Conservation (phyloP, 108 stramenopile genomes). For the Fistulifera solaris region DNA sequence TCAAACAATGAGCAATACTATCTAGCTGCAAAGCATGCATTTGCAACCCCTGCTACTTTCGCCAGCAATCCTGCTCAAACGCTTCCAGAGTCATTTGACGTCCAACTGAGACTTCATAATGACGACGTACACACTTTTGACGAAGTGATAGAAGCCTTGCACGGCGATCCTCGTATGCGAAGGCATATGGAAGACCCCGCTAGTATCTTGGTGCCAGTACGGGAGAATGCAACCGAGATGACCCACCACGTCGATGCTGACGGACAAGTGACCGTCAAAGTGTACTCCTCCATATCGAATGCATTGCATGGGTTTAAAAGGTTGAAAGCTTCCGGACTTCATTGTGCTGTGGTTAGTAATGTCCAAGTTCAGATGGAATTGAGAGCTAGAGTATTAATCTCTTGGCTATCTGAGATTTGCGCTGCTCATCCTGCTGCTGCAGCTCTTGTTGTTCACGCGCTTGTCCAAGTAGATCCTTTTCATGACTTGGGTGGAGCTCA, state of each 20-base stretch:
- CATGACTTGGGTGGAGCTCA: constrained; percentile 55
- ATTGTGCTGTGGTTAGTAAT: constrained; percentile 63
- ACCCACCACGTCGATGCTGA: constrained; percentile 78
- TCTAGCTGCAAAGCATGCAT: constrained; percentile 2
- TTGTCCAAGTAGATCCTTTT: constrained; percentile 59
- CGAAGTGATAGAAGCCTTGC: constrained; percentile 83
- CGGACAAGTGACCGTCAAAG: constrained; percentile 69
- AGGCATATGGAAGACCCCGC: constrained; percentile 13
- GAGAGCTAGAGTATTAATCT: constrained; percentile 50
- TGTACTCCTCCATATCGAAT: constrained; percentile 36
- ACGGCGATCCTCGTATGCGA: constrained; percentile 7
- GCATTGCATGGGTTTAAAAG: constrained; percentile 61
- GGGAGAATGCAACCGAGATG: constrained; percentile 41
- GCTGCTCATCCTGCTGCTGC: constrained; percentile 72
- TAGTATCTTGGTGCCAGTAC: constrained; percentile 28
- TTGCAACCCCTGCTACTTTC: constrained; percentile 13
- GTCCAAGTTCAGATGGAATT: constrained; percentile 63
- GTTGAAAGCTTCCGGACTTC: constrained; percentile 60
- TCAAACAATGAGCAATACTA: constrained; percentile 42
- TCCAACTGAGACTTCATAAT: constrained; percentile 84
- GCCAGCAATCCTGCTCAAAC: background rate
- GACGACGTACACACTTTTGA: constrained; percentile 98
- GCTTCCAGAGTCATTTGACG: constrained; percentile 34
- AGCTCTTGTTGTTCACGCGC: constrained; percentile 67
- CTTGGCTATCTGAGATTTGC: constrained; percentile 71